Evolutionary conservation across 306 rosid genomes (phyloP).

Genomic region (Citrullus mucosospermus): DNA sequence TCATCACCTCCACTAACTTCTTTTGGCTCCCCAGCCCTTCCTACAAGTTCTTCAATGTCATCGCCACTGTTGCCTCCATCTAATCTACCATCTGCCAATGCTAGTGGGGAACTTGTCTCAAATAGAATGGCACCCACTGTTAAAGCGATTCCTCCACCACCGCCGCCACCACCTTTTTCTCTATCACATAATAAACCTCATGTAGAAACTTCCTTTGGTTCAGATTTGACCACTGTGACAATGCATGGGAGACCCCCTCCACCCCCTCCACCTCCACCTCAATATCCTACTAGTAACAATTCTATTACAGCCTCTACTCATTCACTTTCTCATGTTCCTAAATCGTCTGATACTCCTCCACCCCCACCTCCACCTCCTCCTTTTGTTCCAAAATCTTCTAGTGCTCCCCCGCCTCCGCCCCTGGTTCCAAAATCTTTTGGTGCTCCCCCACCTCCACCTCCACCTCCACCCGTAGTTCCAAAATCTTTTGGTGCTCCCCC

Average conservation of each 20-base stretch:
- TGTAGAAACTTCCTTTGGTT: neutral
- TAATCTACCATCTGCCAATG: neutral
- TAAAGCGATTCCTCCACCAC: neutral
- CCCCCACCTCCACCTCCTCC: constrained; percentile 7
- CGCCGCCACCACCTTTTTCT: constrained; percentile 14
- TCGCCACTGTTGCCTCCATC: neutral
- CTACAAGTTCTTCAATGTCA: constrained; percentile 6
- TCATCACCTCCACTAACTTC: constrained; percentile 24
- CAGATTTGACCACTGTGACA: neutral
- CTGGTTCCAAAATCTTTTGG: neutral
- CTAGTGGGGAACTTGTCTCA: neutral
- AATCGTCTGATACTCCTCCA: constrained; percentile 12
- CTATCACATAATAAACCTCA: neutral
- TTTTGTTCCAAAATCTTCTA: neutral
- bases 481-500: constrained; percentile 17
- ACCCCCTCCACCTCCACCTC: neutral
- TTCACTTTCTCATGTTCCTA: constrained; percentile 11
- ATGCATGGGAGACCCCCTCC: neutral
- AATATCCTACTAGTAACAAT: neutral
- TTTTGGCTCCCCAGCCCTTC: constrained; percentile 1
- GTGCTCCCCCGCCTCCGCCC: constrained; percentile 18
- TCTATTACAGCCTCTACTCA: neutral
- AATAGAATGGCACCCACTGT: neutral
- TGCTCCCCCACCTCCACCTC: constrained; percentile 16
- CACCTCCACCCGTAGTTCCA: constrained; percentile 20